A percentile compares a stretch with the other conserved stretches of the same genome.
Evolutionary conservation across 768 basidiomycete species (phyloP).

Genomic region (Xerocomellus amylosporus): DNA sequence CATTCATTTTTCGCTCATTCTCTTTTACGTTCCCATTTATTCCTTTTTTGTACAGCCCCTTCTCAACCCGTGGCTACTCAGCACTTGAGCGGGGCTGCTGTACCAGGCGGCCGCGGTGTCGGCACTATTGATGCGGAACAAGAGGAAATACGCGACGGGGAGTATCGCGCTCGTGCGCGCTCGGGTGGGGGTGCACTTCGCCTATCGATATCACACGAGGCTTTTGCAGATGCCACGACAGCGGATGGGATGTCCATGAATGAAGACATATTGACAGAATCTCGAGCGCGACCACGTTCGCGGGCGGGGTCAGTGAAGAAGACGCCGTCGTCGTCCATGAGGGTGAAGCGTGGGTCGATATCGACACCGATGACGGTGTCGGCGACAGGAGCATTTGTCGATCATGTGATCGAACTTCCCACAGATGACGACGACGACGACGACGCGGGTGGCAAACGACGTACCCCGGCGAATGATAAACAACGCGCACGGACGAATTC

Average conservation of each 20-base stretch:
- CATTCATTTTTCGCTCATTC: background rate
- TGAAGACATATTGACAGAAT: background rate
- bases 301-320: slow-evolving; percentile 10
- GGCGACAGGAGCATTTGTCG: slow-evolving; percentile 14
- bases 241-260: slow-evolving; percentile 1
- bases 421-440: slow-evolving; percentile 16
- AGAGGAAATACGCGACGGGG: slow-evolving; percentile 23
- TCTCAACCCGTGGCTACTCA: slow-evolving; percentile 3
- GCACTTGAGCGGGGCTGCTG: slow-evolving; percentile 20
- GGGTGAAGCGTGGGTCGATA: background rate
- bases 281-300: background rate
- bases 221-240: background rate
- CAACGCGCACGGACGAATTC: background rate
- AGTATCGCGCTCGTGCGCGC: slow-evolving; percentile 3
- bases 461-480: background rate
- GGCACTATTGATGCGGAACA: slow-evolving; percentile 21
- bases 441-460: background rate
- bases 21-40: background rate
- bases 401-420: slow-evolving; percentile 24
- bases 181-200: too few relatives aligned
- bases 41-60: background rate
- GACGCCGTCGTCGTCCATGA: slow-evolving; percentile 4
- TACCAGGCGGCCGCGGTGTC: slow-evolving; percentile 31
- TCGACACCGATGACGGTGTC: background rate
- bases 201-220: background rate